Conservation (phyloP, 164 flowering plant genomes). For the Kalanchoe fedtschenkoi region DNA sequence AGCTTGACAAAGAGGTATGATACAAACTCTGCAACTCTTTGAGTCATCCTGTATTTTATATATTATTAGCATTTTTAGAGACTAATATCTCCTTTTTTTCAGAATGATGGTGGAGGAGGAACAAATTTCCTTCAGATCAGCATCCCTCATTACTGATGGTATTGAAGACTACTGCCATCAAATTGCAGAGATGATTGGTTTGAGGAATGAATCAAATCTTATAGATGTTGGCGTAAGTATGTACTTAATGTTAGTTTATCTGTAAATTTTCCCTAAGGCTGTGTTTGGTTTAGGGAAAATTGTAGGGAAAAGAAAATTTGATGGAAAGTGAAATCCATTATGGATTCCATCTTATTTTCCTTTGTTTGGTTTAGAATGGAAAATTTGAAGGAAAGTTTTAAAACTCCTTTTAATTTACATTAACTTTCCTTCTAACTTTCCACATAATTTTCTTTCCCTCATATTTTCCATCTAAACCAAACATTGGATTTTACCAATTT, state of each 20-base stretch:
- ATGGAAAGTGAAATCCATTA: too few relatives aligned
- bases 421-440: too few relatives aligned
- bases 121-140: conserved; percentile 85
- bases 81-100: conserved; percentile 12
- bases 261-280: background rate
- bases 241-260: background rate
- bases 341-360: too few relatives aligned
- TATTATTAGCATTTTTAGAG: background rate
- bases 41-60: background rate
- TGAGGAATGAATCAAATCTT: conserved; percentile 70
- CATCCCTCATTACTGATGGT: conserved; percentile 62
- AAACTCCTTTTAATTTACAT: too few relatives aligned
- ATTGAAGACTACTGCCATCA: conserved; percentile 94
- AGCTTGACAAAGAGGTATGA: conserved; percentile 91
- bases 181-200: conserved; percentile 95
- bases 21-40: background rate
- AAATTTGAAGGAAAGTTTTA: too few relatives aligned
- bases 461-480: too few relatives aligned
- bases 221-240: conserved; percentile 76
- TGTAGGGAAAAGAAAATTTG: too few relatives aligned
- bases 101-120: conserved; percentile 99
- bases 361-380: too few relatives aligned
- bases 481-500: too few relatives aligned
- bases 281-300: too few relatives aligned
- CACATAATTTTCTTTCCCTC: too few relatives aligned